Percentiles rank a stretch among this genome's conserved stretches.
phyloP scores from a whole-genome alignment of 352 stramenopile species.

The Phytopythium sindhum region DNA sequence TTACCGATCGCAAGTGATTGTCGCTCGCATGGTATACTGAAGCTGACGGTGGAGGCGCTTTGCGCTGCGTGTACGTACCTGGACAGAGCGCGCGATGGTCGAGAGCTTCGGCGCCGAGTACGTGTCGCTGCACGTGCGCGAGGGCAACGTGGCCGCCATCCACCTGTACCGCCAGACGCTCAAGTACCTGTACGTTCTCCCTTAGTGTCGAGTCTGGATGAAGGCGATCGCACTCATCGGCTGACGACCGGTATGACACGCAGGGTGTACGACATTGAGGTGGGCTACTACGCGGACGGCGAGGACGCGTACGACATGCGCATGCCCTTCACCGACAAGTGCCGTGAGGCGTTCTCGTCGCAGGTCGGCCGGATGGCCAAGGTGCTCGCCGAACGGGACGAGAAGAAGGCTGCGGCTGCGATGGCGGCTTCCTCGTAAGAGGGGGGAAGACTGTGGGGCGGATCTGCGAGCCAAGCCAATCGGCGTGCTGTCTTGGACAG shows the following conservation, averaged over 20 bases:
- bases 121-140: constrained; percentile 98
- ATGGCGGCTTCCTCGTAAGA: constrained; percentile 15
- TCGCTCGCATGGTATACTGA: constrained; percentile 1
- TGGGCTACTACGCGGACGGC: constrained; percentile 99
- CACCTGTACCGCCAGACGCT: constrained; percentile 98
- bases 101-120: constrained; percentile 98
- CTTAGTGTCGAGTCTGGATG: background rate
- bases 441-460: background rate
- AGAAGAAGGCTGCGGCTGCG: constrained; percentile 24
- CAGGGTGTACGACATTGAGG: constrained; percentile 97
- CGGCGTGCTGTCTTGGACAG: background rate
- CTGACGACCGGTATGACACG: constrained; percentile 1
- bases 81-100: constrained; percentile 93
- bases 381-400: constrained; percentile 68
- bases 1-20: background rate
- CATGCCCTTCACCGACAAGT: constrained; percentile 92
- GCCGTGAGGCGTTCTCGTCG: constrained; percentile 79
- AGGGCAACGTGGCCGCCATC: constrained; percentile 97
- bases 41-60: background rate
- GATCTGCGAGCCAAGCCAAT: background rate
- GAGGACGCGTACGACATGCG: constrained; percentile 99
- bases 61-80: background rate
- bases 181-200: constrained; percentile 91
- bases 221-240: background rate
- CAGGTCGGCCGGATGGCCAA: constrained; percentile 84